Conservation (phyloP, 1,139 yeast genomes). For the Protomyces inouyei region DNA sequence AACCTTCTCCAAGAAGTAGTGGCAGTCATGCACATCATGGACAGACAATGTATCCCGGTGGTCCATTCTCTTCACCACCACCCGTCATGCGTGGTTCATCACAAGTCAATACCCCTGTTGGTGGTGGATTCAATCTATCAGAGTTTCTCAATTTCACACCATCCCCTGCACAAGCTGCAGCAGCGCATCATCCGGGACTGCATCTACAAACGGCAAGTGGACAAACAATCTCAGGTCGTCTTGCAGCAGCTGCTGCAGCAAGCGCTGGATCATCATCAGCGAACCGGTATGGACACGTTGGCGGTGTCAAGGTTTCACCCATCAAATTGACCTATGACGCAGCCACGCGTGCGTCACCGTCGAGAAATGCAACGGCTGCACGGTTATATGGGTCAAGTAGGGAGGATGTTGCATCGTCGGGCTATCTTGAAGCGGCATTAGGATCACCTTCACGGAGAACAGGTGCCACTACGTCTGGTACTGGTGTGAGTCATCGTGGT, state of each 20-base stretch:
- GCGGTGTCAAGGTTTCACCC: neutral
- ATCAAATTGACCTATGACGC: neutral
- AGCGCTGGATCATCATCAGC: neutral
- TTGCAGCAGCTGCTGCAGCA: neutral
- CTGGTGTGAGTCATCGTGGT: neutral
- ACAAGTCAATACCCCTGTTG: conserved; percentile 39
- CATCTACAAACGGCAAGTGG: neutral
- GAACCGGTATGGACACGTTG: neutral
- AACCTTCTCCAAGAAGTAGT: conserved; percentile 27
- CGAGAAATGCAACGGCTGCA: neutral
- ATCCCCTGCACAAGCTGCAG: neutral
- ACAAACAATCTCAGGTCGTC: neutral
- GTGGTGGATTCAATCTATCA: conserved; percentile 68
- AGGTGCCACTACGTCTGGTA: neutral
- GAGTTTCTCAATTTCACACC: conserved; percentile 80
- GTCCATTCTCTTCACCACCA: conserved; percentile 9
- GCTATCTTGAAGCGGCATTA: neutral
- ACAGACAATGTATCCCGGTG: conserved; percentile 15
- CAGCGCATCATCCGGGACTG: neutral
- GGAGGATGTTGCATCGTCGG: neutral
- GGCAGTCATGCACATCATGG: neutral
- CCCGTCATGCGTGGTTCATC: conserved; percentile 13
- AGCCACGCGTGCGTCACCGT: neutral
- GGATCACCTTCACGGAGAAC: neutral
- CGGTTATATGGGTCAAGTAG: neutral